Evolutionary conservation across 1,139 yeast species (phyloP).

Genomic region (Geotrichum siamense): DNA sequence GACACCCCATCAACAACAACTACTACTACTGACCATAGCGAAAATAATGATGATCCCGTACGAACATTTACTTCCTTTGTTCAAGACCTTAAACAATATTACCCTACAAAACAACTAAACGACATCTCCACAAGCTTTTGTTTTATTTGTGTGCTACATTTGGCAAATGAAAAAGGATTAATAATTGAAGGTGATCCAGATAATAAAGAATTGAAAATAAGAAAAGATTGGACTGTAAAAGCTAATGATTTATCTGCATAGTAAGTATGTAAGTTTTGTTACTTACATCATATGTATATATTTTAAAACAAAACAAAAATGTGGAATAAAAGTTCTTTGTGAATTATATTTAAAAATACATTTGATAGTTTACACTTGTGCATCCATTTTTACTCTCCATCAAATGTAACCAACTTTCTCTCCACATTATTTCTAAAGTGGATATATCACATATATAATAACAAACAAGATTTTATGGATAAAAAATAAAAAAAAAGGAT

Average conservation of each 20-base stretch:
- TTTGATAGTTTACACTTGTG: too few relatives aligned
- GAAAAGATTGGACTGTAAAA: conserved; percentile 25
- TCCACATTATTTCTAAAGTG: too few relatives aligned
- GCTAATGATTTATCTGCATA: conserved; percentile 17
- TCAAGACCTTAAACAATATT: conserved; percentile 31
- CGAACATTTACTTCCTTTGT: conserved; percentile 45
- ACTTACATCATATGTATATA: too few relatives aligned
- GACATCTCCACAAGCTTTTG: conserved; percentile 85
- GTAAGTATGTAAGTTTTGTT: neutral
- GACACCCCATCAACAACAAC: conserved; percentile 18
- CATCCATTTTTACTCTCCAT: too few relatives aligned
- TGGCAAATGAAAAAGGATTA: conserved; percentile 84
- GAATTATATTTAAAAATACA: too few relatives aligned
- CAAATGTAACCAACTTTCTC: too few relatives aligned
- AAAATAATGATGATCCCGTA: conserved; percentile 1
- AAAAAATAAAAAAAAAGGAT: too few relatives aligned
- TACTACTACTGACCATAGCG: neutral
- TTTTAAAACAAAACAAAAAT: too few relatives aligned
- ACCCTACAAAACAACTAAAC: conserved; percentile 33
- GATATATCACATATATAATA: too few relatives aligned
- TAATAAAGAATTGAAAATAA: conserved; percentile 51
- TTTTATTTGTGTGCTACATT: conserved; percentile 74
- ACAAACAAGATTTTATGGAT: too few relatives aligned
- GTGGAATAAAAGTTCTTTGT: too few relatives aligned
- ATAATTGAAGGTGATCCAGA: conserved; percentile 50